Conservation (phyloP, 139 green algal genomes). For the Penium margaritaceum region DNA sequence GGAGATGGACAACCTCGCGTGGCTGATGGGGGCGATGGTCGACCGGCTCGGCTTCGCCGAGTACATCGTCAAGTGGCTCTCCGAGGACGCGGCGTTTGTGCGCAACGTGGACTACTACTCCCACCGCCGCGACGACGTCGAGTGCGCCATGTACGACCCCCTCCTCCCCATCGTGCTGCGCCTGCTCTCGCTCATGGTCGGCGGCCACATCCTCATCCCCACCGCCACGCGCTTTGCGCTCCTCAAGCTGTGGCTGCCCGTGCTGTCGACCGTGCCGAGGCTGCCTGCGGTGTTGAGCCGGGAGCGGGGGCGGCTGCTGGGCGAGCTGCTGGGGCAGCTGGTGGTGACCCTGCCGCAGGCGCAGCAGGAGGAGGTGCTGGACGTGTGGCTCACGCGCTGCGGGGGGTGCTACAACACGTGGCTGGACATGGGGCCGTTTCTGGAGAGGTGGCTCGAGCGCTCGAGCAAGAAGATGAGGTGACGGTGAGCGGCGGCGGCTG, state of each 20-base stretch:
- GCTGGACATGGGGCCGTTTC: slow-evolving; percentile 7
- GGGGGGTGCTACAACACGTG: slow-evolving; percentile 7
- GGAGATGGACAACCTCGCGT: slow-evolving; percentile 8
- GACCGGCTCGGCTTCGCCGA: background rate
- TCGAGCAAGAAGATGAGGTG: background rate
- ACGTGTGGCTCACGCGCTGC: slow-evolving; percentile 2
- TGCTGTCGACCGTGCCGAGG: background rate
- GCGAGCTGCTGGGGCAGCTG: slow-evolving; percentile 8
- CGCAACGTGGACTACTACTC: background rate
- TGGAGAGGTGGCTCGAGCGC: background rate
- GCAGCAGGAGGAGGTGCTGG: slow-evolving; percentile 9
- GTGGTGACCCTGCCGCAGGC: background rate
- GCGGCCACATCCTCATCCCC: background rate
- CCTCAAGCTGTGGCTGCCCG: slow-evolving; percentile 3
- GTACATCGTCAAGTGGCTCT: slow-evolving; percentile 6
- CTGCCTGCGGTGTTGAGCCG: background rate
- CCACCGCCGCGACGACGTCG: background rate
- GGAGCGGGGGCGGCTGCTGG: slow-evolving; percentile 2
- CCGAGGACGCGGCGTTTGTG: slow-evolving; percentile 6
- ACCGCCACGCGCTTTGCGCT: background rate
- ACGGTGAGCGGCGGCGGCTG: too few species aligned
- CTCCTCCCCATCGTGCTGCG: background rate
- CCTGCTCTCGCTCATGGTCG: background rate
- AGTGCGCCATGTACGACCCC: slow-evolving; percentile 2
- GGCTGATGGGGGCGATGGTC: background rate